phyloP scores from a whole-genome alignment of 2,329 filamentous ascomycete species.

The Hymenoscyphus fructigenus region DNA sequence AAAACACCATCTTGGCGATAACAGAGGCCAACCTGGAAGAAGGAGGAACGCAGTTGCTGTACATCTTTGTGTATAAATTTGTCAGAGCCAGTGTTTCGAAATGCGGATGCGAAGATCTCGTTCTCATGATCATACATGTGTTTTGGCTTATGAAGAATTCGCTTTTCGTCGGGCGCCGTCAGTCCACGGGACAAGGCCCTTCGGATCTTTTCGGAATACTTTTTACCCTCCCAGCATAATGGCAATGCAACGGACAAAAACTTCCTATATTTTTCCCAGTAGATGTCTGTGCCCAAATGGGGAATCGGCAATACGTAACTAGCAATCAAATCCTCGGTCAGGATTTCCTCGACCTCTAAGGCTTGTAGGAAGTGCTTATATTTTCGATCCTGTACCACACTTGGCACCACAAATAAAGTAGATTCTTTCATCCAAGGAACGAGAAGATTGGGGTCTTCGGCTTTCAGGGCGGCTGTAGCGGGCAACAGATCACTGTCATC shows the following conservation, averaged over 20 bases:
- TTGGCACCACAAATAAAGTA: slow-evolving; percentile 22
- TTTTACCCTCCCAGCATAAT: too few relatives aligned
- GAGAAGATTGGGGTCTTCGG: slow-evolving; percentile 13
- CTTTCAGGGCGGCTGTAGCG: slow-evolving; percentile 20
- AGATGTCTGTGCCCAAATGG: neutral
- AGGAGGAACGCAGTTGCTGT: slow-evolving; percentile 19
- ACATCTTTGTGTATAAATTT: slow-evolving; percentile 30
- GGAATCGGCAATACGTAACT: slow-evolving; percentile 21
- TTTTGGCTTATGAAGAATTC: slow-evolving; percentile 16
- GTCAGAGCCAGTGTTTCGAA: slow-evolving; percentile 20
- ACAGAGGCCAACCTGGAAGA: slow-evolving; percentile 25
- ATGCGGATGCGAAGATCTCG: slow-evolving; percentile 31
- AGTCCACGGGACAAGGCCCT: neutral
- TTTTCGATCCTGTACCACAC: neutral
- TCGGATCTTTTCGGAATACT: neutral
- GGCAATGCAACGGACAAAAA: too few relatives aligned
- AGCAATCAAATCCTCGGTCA: slow-evolving; percentile 16
- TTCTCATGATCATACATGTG: slow-evolving; percentile 32
- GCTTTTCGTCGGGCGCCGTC: slow-evolving; percentile 27
- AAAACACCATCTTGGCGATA: slow-evolving; percentile 13
- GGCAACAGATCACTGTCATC: slow-evolving; percentile 6
- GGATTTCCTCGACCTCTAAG: slow-evolving; percentile 16
- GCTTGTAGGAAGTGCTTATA: slow-evolving; percentile 5
- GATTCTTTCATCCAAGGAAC: slow-evolving; percentile 28
- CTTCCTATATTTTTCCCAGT: too few relatives aligned